Evolutionary conservation across 345 rosid species (phyloP).

Genomic region (Moringa oleifera): DNA sequence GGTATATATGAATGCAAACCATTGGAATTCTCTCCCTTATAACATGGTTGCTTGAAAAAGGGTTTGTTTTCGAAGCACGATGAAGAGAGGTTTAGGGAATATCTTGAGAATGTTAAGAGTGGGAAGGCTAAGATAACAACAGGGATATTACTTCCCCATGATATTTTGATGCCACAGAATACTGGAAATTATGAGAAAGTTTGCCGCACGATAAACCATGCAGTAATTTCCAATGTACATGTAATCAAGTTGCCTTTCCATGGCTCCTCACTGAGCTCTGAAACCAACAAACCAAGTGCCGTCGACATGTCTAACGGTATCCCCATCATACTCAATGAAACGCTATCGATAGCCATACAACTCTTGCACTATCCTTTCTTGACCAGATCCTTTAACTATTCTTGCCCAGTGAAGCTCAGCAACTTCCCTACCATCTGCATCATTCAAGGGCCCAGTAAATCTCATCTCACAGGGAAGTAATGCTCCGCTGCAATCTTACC

Average conservation of each 20-base stretch:
- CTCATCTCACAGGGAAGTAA: conserved; percentile 69
- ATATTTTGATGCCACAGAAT: conserved; percentile 39
- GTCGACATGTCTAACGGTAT: conserved; percentile 51
- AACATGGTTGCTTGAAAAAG: conserved; percentile 26
- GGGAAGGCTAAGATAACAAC: conserved; percentile 30
- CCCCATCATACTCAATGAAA: conserved; percentile 46
- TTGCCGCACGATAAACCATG: too few species aligned
- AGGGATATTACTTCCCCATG: conserved; percentile 61
- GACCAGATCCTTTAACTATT: conserved; percentile 47
- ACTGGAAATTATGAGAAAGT: neutral
- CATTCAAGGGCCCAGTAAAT: conserved; percentile 26
- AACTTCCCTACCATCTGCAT: conserved; percentile 26
- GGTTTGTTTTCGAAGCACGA: conserved; percentile 15
- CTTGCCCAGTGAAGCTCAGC: conserved; percentile 60
- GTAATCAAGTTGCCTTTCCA: conserved; percentile 64
- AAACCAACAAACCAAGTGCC: conserved; percentile 50
- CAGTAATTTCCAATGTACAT: too few species aligned
- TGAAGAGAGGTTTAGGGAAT: conserved; percentile 17
- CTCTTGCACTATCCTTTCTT: conserved; percentile 42
- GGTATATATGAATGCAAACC: conserved; percentile 24
- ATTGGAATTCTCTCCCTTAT: conserved; percentile 20
- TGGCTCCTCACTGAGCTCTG: conserved; percentile 49
- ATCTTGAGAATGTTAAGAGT: neutral
- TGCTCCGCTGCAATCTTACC: conserved; percentile 42
- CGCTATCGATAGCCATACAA: conserved; percentile 49